Conservation (phyloP, 2,329 filamentous ascomycete species). For the Myriosclerotinia duriaeana region DNA sequence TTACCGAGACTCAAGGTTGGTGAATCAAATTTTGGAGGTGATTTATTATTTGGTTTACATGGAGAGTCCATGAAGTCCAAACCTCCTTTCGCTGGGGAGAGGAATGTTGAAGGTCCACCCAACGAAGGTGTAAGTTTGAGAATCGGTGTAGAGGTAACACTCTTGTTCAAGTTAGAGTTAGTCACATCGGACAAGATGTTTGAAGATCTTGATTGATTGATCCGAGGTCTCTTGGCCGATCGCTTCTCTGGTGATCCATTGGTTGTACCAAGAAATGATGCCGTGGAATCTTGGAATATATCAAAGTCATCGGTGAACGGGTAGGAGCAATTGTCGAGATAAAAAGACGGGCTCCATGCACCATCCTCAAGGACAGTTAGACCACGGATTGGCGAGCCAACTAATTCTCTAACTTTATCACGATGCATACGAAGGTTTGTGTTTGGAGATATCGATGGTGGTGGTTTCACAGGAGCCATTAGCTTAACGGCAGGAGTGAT, state of each 20-base stretch:
- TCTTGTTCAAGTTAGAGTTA: slow-evolving; percentile 49
- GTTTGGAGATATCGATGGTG: slow-evolving; percentile 82
- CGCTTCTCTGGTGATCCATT: slow-evolving; percentile 67
- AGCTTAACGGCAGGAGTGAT: slow-evolving; percentile 83
- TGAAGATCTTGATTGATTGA: slow-evolving; percentile 63
- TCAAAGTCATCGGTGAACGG: slow-evolving; percentile 60
- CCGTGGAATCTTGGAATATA: slow-evolving; percentile 53
- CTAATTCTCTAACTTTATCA: slow-evolving; percentile 74
- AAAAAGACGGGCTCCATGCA: slow-evolving; percentile 66
- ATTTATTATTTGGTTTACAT: slow-evolving; percentile 47
- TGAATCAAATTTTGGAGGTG: slow-evolving; percentile 34
- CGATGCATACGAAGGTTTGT: slow-evolving; percentile 89
- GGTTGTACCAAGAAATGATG: slow-evolving; percentile 47
- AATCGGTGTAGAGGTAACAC: slow-evolving; percentile 51
- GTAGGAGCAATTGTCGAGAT: slow-evolving; percentile 55
- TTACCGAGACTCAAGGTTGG: slow-evolving; percentile 29
- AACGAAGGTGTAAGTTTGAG: slow-evolving; percentile 48
- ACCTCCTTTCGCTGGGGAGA: slow-evolving; percentile 59
- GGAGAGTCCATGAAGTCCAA: slow-evolving; percentile 49
- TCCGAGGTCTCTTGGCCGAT: slow-evolving; percentile 56
- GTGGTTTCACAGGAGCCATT: slow-evolving; percentile 56
- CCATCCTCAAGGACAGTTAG: slow-evolving; percentile 53
- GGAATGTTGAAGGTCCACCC: slow-evolving; percentile 42
- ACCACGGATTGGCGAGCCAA: slow-evolving; percentile 71
- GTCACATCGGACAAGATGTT: slow-evolving; percentile 60